phyloP scores from a whole-genome alignment of 805 yeast species.

The Brettanomyces anomalus region DNA sequence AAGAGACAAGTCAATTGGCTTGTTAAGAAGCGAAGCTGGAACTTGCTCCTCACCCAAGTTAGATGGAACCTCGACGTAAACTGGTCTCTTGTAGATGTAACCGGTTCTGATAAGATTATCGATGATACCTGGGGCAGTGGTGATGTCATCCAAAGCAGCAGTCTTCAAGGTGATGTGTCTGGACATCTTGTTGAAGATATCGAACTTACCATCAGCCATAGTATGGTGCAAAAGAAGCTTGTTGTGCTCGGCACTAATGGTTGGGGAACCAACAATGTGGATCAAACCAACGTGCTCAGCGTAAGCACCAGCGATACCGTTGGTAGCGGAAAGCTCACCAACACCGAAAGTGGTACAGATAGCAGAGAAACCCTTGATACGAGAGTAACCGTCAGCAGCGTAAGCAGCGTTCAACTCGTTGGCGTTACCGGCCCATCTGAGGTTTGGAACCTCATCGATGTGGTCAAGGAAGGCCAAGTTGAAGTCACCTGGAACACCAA shows the following conservation, averaged over 20 bases:
- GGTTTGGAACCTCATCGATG: slow-evolving; percentile 61
- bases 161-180: slow-evolving; percentile 60
- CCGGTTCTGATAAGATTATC: slow-evolving; percentile 72
- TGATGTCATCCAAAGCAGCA: slow-evolving; percentile 53
- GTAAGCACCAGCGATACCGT: slow-evolving; percentile 82
- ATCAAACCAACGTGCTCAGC: slow-evolving; percentile 84
- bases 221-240: slow-evolving; percentile 75
- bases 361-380: slow-evolving; percentile 70
- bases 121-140: slow-evolving; percentile 58
- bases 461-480: slow-evolving; percentile 64
- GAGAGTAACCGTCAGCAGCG: slow-evolving; percentile 83
- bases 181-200: slow-evolving; percentile 74
- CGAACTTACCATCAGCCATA: slow-evolving; percentile 75
- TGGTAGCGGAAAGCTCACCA: slow-evolving; percentile 77
- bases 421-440: slow-evolving; percentile 88
- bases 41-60: slow-evolving; percentile 64
- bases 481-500: slow-evolving; percentile 81
- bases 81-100: slow-evolving; percentile 67
- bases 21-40: slow-evolving; percentile 45
- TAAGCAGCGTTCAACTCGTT: slow-evolving; percentile 85
- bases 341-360: slow-evolving; percentile 84
- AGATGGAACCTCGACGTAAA: slow-evolving; percentile 75
- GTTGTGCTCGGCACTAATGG: slow-evolving; percentile 62
- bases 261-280: slow-evolving; percentile 83
- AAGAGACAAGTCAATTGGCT: slow-evolving; percentile 55